Evolutionary conservation across 108 stramenopile genomes (phyloP).

Genomic region (Fistulifera pelliculosa): DNA sequence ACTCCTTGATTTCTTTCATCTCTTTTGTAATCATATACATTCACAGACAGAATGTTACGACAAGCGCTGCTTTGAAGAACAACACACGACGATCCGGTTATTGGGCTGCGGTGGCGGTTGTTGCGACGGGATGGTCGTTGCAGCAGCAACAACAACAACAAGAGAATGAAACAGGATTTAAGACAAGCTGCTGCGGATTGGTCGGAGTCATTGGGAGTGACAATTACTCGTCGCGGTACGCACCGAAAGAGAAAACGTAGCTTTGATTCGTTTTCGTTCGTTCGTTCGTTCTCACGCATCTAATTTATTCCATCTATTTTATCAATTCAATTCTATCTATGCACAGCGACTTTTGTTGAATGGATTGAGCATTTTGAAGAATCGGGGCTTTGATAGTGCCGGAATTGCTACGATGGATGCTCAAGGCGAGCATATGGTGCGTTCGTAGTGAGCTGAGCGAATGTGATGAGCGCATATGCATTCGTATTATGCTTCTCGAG

Average conservation of each 20-base stretch:
- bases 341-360: constrained; percentile 67
- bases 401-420: constrained; percentile 86
- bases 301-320: neutral
- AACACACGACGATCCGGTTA: no score
- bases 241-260: constrained; percentile 1
- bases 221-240: constrained; percentile 19
- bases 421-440: constrained; percentile 23
- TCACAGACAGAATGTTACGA: no score
- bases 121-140: no score
- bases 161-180: no score
- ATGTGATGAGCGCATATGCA: neutral
- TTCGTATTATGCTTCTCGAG: neutral
- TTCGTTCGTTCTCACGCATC: neutral
- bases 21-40: no score
- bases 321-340: neutral
- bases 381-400: constrained; percentile 97
- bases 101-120: no score
- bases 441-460: neutral
- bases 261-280: neutral
- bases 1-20: no score
- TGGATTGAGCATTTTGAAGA: constrained; percentile 92
- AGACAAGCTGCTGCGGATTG: constrained; percentile 31
- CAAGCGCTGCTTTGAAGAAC: no score
- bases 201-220: constrained; percentile 27
- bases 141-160: no score